Conservation (phyloP, 2,329 filamentous ascomycete species). For the Fusarium proliferatum region DNA sequence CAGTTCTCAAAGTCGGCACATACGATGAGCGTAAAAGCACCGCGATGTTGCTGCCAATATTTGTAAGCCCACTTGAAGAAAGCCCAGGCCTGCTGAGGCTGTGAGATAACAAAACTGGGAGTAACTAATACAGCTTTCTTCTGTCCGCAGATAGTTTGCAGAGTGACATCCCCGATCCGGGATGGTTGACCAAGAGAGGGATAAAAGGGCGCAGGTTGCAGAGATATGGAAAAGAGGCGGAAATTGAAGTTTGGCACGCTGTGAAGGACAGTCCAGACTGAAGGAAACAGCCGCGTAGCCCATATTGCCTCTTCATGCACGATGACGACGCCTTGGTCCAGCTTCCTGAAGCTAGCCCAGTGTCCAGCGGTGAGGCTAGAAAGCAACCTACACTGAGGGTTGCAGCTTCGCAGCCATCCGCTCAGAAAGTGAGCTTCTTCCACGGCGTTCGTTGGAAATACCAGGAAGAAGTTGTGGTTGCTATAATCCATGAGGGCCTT, state of each 20-base stretch:
- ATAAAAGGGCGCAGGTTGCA: slow-evolving; percentile 32
- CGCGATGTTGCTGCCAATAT: slow-evolving; percentile 24
- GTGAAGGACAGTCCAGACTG: slow-evolving; percentile 50
- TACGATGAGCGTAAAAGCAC: slow-evolving; percentile 45
- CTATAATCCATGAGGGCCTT: slow-evolving; percentile 21
- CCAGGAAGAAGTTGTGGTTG: slow-evolving; percentile 57
- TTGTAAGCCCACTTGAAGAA: slow-evolving; percentile 53
- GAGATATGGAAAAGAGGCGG: slow-evolving; percentile 55
- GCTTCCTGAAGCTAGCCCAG: slow-evolving; percentile 58
- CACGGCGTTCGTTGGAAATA: slow-evolving; percentile 57
- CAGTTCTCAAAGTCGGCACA: slow-evolving; percentile 47
- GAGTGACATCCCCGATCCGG: slow-evolving; percentile 36
- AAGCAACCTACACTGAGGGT: slow-evolving; percentile 56
- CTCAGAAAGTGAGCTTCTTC: slow-evolving; percentile 53
- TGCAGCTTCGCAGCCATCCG: slow-evolving; percentile 57
- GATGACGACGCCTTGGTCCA: slow-evolving; percentile 51
- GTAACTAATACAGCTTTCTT: slow-evolving; percentile 54
- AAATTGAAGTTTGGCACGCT: slow-evolving; percentile 47
- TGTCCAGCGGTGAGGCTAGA: slow-evolving; percentile 55
- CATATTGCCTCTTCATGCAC: slow-evolving; percentile 58
- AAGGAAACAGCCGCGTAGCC: slow-evolving; percentile 54
- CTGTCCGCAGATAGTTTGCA: slow-evolving; percentile 47
- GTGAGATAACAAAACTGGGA: slow-evolving; percentile 55
- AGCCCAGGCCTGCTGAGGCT: slow-evolving; percentile 49
- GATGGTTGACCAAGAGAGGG: slow-evolving; percentile 3